phyloP scores from a whole-genome alignment of 202 grass and related monocot genomes.

The Saccharum hybrid region DNA sequence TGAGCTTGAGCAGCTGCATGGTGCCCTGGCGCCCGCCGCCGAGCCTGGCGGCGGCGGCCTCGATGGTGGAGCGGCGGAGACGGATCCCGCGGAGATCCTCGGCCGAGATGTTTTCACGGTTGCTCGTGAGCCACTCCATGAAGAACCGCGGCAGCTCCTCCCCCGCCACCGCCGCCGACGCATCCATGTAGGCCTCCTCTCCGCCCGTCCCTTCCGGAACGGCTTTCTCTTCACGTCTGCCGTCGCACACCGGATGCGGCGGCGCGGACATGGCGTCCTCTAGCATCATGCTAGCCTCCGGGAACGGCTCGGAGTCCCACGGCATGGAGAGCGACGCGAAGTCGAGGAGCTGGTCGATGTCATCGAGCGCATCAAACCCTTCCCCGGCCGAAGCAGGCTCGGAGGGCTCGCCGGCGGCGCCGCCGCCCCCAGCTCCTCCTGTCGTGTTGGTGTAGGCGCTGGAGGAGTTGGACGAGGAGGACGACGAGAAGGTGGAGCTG shows the following conservation, averaged over 20 bases:
- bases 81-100: slow-evolving; percentile 91
- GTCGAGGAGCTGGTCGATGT: slow-evolving; percentile 66
- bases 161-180: slow-evolving; percentile 24
- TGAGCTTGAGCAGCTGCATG: slow-evolving; percentile 89
- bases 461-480: slow-evolving; percentile 69
- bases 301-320: slow-evolving; percentile 75
- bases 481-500: slow-evolving; percentile 50
- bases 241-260: slow-evolving; percentile 10
- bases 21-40: slow-evolving; percentile 66
- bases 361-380: slow-evolving; percentile 41
- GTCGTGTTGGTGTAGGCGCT: slow-evolving; percentile 55
- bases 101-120: slow-evolving; percentile 78
- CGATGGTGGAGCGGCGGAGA: slow-evolving; percentile 82
- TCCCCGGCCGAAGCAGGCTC: slow-evolving; percentile 21
- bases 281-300: slow-evolving; percentile 50
- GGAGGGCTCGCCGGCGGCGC: neutral
- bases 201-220: neutral
- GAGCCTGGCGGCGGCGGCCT: slow-evolving; percentile 69
- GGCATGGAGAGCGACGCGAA: slow-evolving; percentile 65
- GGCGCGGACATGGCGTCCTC: slow-evolving; percentile 47
- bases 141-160: slow-evolving; percentile 83
- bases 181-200: slow-evolving; percentile 39
- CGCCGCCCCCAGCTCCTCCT: neutral
- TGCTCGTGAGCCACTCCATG: slow-evolving; percentile 93
- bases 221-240: slow-evolving; percentile 16